Conservation (phyloP, 148 eudicot species). For the Rhododendron ferrugineum region DNA sequence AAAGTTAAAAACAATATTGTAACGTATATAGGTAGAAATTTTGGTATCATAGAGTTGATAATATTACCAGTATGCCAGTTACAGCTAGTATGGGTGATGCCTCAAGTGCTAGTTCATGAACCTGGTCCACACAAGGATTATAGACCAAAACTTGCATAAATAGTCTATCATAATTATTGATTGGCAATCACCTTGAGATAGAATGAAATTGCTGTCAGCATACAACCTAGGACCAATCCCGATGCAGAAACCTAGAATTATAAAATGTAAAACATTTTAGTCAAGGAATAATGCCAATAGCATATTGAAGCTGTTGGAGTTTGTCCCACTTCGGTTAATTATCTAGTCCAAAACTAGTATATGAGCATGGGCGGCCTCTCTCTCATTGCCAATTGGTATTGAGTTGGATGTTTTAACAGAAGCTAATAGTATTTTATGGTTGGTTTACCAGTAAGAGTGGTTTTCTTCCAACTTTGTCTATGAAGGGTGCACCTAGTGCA, state of each 20-base stretch:
- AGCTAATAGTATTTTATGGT: background rate
- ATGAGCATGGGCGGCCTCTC: too few species aligned
- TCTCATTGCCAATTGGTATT: too few species aligned
- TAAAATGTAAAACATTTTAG: background rate
- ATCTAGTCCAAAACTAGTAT: too few species aligned
- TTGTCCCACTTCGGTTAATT: too few species aligned
- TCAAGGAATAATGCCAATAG: background rate
- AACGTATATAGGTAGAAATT: background rate
- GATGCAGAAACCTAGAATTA: constrained; percentile 58
- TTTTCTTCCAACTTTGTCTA: constrained; percentile 85
- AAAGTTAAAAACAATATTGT: background rate
- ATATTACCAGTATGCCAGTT: constrained; percentile 75
- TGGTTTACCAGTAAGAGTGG: constrained; percentile 74
- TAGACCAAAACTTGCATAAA: background rate
- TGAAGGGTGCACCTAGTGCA: constrained; percentile 50
- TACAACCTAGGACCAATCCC: constrained; percentile 71
- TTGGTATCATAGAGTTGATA: background rate
- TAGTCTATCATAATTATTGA: background rate
- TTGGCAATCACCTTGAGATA: constrained; percentile 57
- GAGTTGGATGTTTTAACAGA: too few species aligned
- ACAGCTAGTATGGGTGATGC: constrained; percentile 71
- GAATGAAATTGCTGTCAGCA: constrained; percentile 58
- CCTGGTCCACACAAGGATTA: constrained; percentile 30
- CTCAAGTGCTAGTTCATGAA: constrained; percentile 36
- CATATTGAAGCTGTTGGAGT: background rate